phyloP scores from a whole-genome alignment of 371 early-diverging fungal genomes.

The Funneliformis caledonium region DNA sequence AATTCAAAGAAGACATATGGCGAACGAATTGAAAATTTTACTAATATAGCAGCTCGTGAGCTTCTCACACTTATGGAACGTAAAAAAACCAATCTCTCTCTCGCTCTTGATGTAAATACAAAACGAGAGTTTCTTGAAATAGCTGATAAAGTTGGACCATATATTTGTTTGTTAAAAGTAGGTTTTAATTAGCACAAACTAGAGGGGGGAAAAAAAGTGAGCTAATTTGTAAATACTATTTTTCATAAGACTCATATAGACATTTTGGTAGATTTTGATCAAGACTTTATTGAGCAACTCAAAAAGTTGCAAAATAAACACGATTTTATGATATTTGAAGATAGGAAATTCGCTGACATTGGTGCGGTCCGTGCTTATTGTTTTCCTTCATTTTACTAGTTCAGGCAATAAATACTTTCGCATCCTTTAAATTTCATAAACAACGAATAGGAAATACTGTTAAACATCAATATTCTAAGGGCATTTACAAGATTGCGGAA shows the following conservation, averaged over 20 bases:
- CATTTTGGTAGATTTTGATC: constrained; percentile 91
- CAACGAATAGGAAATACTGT: constrained; percentile 86
- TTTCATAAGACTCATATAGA: constrained; percentile 88
- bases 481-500: constrained; percentile 89
- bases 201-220: background rate
- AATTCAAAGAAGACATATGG: constrained; percentile 51
- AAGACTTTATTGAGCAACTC: constrained; percentile 76
- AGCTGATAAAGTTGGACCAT: constrained; percentile 89
- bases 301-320: constrained; percentile 78
- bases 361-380: constrained; percentile 50
- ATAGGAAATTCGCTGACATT: constrained; percentile 97
- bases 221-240: constrained; percentile 4
- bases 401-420: background rate
- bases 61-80: constrained; percentile 86
- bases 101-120: constrained; percentile 89
- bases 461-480: constrained; percentile 88
- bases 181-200: background rate
- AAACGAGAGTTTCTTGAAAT: constrained; percentile 85
- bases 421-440: no score
- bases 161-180: constrained; percentile 93
- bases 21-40: constrained; percentile 59
- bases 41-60: constrained; percentile 70
- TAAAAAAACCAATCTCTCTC: constrained; percentile 89
- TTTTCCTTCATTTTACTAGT: background rate
- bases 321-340: constrained; percentile 96